Conservation (phyloP, 2,329 filamentous ascomycete species). For the Fusarium nelsonii region DNA sequence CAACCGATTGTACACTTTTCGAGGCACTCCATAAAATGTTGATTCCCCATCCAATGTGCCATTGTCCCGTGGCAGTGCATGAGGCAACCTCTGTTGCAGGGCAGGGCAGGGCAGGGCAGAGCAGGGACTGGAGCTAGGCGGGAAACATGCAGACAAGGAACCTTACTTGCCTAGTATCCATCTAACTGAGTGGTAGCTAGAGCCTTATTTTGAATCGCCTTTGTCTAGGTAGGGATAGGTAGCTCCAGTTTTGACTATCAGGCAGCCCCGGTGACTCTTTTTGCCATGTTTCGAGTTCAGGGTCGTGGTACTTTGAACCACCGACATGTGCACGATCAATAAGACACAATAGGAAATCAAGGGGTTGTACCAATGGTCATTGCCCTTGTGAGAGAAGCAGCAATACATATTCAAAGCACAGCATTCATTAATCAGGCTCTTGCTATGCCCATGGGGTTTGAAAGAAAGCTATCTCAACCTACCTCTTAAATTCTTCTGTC, state of each 20-base stretch:
- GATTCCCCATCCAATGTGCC: constrained; percentile 45
- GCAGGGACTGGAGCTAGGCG: constrained; percentile 7
- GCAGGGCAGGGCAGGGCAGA: constrained; percentile 19
- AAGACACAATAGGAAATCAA: background rate
- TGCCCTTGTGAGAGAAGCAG: no score
- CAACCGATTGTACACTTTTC: background rate
- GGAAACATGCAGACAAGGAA: no score
- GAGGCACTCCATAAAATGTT: background rate
- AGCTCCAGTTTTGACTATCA: background rate
- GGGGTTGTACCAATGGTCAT: background rate
- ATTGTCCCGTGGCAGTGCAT: constrained; percentile 51
- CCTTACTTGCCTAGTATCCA: no score
- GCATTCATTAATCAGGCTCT: no score
- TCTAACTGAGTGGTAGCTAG: background rate
- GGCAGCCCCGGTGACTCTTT: constrained; percentile 26
- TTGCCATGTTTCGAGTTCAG: constrained; percentile 6
- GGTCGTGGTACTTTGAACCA: background rate
- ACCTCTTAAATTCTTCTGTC: background rate
- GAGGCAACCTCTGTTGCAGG: constrained; percentile 43
- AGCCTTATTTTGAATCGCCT: constrained; percentile 18
- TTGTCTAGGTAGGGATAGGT: no score
- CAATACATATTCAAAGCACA: no score
- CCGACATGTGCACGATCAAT: background rate
- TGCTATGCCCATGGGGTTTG: no score
- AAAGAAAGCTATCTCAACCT: background rate